phyloP scores from a whole-genome alignment of 1,284 basidiomycete species.

The Naganishia sp. region DNA sequence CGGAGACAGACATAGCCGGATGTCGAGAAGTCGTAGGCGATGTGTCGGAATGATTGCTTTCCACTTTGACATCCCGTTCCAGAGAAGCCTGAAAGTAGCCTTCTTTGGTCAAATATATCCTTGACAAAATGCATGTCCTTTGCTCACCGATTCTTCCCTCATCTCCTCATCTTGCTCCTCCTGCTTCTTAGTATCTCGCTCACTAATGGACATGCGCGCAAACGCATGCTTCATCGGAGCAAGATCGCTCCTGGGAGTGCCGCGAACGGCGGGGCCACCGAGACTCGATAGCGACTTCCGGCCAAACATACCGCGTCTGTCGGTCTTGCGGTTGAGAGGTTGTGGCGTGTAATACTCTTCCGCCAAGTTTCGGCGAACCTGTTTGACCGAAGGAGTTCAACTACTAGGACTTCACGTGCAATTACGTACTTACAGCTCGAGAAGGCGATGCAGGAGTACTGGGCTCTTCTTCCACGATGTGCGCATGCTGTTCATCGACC shows the following conservation, averaged over 20 bases:
- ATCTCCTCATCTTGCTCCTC: slow-evolving; percentile 1
- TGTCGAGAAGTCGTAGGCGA: slow-evolving; percentile 7
- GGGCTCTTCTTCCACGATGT: background rate
- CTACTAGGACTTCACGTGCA: no score
- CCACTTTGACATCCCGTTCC: background rate
- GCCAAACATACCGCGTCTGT: slow-evolving; percentile 23
- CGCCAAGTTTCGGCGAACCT: slow-evolving; percentile 14
- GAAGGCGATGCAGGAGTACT: slow-evolving; percentile 8
- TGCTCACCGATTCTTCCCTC: slow-evolving; percentile 6
- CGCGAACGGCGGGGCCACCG: slow-evolving; percentile 22
- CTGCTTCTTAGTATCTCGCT: slow-evolving; percentile 3
- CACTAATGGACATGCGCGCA: slow-evolving; percentile 16
- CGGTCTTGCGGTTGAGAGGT: slow-evolving; percentile 10
- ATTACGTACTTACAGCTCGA: slow-evolving; percentile 16
- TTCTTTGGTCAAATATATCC: background rate
- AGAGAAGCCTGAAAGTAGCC: background rate
- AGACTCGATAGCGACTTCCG: slow-evolving; percentile 25
- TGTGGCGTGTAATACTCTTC: slow-evolving; percentile 28
- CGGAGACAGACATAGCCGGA: slow-evolving; percentile 23
- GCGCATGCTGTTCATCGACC: background rate
- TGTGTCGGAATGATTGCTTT: background rate
- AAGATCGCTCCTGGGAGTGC: slow-evolving; percentile 19
- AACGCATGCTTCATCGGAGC: slow-evolving; percentile 18
- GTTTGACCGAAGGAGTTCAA: no score
- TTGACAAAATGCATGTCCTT: background rate